Conservation (phyloP, 495 filamentous ascomycete genomes). For the Hypomontagnella submonticulosa region DNA sequence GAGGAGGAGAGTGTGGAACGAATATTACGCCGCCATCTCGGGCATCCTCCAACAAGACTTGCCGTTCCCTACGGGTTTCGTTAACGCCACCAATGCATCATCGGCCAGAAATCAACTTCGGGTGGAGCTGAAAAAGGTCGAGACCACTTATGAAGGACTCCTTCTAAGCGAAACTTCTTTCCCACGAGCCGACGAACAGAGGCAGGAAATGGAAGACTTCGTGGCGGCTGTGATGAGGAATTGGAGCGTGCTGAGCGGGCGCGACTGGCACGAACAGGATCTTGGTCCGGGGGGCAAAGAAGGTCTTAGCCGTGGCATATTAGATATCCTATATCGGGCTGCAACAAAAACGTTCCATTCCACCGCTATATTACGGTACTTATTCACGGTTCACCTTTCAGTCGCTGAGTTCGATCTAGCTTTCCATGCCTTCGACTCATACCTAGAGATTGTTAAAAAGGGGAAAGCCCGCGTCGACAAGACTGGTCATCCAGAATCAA, state of each 20-base stretch:
- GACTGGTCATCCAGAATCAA: conserved; percentile 74
- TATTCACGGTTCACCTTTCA: conserved; percentile 87
- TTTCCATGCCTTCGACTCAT: conserved; percentile 86
- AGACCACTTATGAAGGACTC: conserved; percentile 76
- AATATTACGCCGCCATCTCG: conserved; percentile 82
- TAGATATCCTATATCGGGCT: conserved; percentile 87
- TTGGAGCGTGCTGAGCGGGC: conserved; percentile 82
- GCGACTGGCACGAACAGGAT: conserved; percentile 79
- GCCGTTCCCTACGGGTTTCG: conserved; percentile 59
- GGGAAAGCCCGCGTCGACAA: conserved; percentile 84
- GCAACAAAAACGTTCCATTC: conserved; percentile 95
- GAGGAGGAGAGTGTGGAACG: conserved; percentile 75
- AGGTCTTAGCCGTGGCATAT: conserved; percentile 72
- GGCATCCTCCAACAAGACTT: conserved; percentile 66
- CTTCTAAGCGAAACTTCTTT: conserved; percentile 81
- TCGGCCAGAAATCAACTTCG: conserved; percentile 72
- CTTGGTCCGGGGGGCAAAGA: conserved; percentile 81
- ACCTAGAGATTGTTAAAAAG: conserved; percentile 83
- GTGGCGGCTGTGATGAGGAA: conserved; percentile 81
- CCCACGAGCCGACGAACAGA: conserved; percentile 80
- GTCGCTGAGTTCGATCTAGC: conserved; percentile 91
- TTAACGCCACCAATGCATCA: conserved; percentile 52
- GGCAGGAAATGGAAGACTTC: conserved; percentile 82
- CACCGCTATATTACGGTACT: conserved; percentile 81
- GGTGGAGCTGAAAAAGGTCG: conserved; percentile 77